A percentile compares a stretch with the other conserved stretches of the same genome.
These are phyloP conservation scores for Penicillium fimorum DNA, from an alignment of 495 filamentous ascomycete species.

Conservation along the genomic window DNA sequence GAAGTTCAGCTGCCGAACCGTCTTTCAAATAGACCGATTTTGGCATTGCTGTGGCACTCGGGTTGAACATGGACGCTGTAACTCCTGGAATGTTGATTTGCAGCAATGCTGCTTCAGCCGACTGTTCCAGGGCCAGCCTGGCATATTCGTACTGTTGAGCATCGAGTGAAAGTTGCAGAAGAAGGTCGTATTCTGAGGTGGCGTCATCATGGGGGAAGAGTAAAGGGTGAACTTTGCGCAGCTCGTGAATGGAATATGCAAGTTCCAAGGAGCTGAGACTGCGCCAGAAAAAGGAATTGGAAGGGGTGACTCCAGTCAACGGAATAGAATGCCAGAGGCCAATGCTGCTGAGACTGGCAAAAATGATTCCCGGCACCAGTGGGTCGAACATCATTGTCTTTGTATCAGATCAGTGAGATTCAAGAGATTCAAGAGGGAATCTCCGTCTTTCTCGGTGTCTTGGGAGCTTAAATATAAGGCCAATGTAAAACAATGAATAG, in stretches of 20 bases:
- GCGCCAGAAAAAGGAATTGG: background rate
- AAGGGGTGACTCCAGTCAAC: background rate
- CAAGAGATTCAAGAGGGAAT: background rate
- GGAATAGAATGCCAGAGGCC: conserved; percentile 1
- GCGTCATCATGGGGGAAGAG: conserved; percentile 2
- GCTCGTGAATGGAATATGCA: background rate
- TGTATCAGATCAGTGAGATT: background rate
- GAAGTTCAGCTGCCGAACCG: background rate
- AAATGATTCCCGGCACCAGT: background rate
- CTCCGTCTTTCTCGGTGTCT: conserved; percentile 1
- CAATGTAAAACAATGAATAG: background rate
- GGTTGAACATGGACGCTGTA: background rate
- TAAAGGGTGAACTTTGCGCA: background rate
- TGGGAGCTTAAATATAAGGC: background rate
- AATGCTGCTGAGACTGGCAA: conserved; percentile 2
- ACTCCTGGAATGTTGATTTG: background rate
- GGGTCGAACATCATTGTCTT: background rate
- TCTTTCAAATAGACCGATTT: background rate
- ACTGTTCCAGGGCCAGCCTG: background rate
- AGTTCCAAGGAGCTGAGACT: conserved; percentile 5
- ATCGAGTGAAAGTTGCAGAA: background rate
- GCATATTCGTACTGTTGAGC: background rate
- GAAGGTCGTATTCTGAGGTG: background rate
- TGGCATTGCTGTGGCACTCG: background rate
- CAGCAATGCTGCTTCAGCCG: background rate